phyloP scores from a whole-genome alignment of 331 rosid genomes.

The Quercus lobata region DNA sequence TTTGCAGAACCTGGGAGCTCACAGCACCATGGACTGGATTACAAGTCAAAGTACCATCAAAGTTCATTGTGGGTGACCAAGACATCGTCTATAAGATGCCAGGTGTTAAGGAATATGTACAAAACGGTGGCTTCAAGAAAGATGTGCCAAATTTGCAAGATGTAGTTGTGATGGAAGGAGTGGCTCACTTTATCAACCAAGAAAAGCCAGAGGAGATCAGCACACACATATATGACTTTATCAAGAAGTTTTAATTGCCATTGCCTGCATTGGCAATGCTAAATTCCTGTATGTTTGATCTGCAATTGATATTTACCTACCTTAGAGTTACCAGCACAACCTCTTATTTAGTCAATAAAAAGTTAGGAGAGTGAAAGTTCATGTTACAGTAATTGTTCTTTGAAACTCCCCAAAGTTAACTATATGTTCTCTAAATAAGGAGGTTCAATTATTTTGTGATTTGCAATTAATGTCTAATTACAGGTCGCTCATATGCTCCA shows the following conservation, averaged over 20 bases:
- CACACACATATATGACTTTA: slow-evolving; percentile 57
- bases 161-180: slow-evolving; percentile 70
- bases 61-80: slow-evolving; percentile 70
- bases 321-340: too few species aligned
- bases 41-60: slow-evolving; percentile 70
- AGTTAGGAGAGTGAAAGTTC: too few species aligned
- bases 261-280: not conserved
- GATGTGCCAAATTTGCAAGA: slow-evolving; percentile 69
- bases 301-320: too few species aligned
- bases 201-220: slow-evolving; percentile 65
- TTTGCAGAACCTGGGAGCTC: slow-evolving; percentile 78
- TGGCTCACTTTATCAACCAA: slow-evolving; percentile 60
- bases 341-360: too few species aligned
- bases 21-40: slow-evolving; percentile 71
- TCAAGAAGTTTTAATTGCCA: slow-evolving; percentile 53
- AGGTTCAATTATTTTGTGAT: too few species aligned
- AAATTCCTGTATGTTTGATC: too few species aligned
- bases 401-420: too few species aligned
- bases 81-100: slow-evolving; percentile 64
- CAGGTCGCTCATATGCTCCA: too few species aligned
- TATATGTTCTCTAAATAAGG: too few species aligned
- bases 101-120: slow-evolving; percentile 58
- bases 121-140: slow-evolving; percentile 55
- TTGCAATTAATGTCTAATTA: too few species aligned
- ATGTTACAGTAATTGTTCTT: too few species aligned